Percentiles rank a stretch among this genome's conserved stretches.
These are phyloP conservation scores for Juncus effusus DNA, from an alignment of 176 grass and related monocot species.

Conservation along the genomic window DNA sequence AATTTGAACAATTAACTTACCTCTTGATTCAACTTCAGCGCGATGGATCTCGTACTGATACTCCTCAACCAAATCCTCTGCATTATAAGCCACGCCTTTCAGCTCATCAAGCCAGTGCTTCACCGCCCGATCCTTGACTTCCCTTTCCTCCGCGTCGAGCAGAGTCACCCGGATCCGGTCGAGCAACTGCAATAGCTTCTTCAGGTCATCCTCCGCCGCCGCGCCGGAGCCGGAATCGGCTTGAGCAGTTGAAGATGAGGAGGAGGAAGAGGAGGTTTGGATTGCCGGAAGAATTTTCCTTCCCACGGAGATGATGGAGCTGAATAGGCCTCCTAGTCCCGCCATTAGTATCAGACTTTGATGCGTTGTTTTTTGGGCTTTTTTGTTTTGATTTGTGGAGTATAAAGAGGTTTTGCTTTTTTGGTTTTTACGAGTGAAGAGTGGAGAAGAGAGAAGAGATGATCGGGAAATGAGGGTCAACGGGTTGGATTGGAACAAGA, in stretches of 20 bases:
- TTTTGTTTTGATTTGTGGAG: background rate
- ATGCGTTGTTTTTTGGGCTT: too few species aligned
- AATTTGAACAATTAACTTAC: background rate
- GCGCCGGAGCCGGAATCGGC: background rate
- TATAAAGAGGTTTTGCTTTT: background rate
- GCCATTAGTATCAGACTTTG: background rate
- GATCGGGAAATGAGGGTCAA: background rate
- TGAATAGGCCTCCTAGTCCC: slow-evolving; percentile 17
- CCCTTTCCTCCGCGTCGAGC: slow-evolving; percentile 13
- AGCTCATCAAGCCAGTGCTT: slow-evolving; percentile 21
- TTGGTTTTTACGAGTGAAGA: background rate
- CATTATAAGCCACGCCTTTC: slow-evolving; percentile 22
- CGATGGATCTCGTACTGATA: slow-evolving; percentile 26
- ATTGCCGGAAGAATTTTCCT: slow-evolving; percentile 16
- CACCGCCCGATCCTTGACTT: slow-evolving; percentile 5
- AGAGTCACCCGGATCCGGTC: slow-evolving; percentile 9
- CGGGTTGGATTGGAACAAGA: background rate
- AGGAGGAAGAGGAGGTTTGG: background rate
- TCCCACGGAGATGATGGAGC: slow-evolving; percentile 14
- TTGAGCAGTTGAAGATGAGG: background rate
- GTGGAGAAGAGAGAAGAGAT: background rate
- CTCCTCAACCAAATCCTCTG: slow-evolving; percentile 29
- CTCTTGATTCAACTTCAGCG: slow-evolving; percentile 8
- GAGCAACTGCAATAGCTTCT: slow-evolving; percentile 22
- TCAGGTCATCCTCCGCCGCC: background rate